Conservation (phyloP, 805 yeast genomes). For the Crinitomyces ghanaensis region DNA sequence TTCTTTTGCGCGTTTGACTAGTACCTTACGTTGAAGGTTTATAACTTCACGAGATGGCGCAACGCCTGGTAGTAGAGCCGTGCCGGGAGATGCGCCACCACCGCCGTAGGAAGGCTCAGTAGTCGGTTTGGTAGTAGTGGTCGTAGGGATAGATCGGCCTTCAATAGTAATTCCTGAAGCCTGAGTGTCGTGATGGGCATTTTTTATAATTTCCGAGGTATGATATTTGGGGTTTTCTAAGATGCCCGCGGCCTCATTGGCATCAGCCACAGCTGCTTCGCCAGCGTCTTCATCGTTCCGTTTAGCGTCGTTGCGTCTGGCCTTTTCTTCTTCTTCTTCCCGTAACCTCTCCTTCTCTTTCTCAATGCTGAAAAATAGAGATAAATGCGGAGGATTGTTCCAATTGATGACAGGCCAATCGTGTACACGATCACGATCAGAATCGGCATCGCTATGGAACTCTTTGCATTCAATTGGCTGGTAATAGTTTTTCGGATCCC, state of each 20-base stretch:
- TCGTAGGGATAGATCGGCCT: too few species aligned
- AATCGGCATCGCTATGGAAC: slow-evolving; percentile 46
- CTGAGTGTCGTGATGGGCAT: too few species aligned
- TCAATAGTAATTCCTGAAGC: too few species aligned
- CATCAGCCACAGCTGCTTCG: slow-evolving; percentile 22
- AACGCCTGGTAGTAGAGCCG: slow-evolving; percentile 21
- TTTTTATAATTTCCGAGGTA: too few species aligned
- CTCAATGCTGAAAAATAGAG: slow-evolving; percentile 1
- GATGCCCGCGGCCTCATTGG: not conserved
- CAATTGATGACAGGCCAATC: slow-evolving; percentile 54
- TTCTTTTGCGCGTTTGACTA: slow-evolving; percentile 3
- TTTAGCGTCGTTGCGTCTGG: slow-evolving; percentile 10
- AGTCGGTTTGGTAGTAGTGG: too few species aligned
- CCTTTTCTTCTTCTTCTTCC: too few species aligned
- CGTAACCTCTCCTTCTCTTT: not conserved
- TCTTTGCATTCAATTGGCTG: slow-evolving; percentile 78
- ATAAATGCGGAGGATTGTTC: slow-evolving; percentile 76
- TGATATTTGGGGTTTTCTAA: too few species aligned
- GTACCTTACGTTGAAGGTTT: slow-evolving; percentile 31
- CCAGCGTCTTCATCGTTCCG: slow-evolving; percentile 24
- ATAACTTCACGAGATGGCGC: slow-evolving; percentile 31
- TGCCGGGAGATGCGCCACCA: too few species aligned
- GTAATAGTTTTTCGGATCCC: slow-evolving; percentile 64
- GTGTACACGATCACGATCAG: slow-evolving; percentile 28
- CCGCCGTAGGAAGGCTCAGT: too few species aligned